Base-by-base conservation (phyloP, 805 yeast genomes). In the Kregervanrija fluxuum region DNA sequence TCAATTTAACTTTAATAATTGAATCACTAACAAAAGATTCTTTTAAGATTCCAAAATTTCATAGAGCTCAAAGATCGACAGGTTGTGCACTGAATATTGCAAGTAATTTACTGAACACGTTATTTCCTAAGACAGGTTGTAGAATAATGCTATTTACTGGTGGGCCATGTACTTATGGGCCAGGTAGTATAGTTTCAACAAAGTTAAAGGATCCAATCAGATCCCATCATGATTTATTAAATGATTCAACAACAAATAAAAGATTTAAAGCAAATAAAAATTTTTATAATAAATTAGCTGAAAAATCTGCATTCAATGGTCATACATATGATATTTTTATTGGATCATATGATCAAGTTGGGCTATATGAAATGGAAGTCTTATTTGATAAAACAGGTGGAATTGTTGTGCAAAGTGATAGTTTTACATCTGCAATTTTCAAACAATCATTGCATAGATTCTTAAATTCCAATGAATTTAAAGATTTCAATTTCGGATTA, bases 321-420 rank as follows among this genome's bases (percentile, higher is more conserved):
- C 73, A 77, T 43, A 66, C 79, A 5, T 66, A 80, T 38, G 76
- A 79, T 53, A 58, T 80, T 15, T 79, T 80, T 50, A 72, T 79
- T 46, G 87, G 87, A 12, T 71, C 82, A 11, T 80, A 80, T 57
- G 87, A 81, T 59, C 88, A 81, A 59, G 71, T 79, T 37, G 88
- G 88, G 0, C 64, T 81, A 31, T 74, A 65, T 49, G 88, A 81
- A 57, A 82, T 81, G 87, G 80, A 77, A 47, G 66, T 71, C 12
- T 60, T 80, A 10, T 66, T 77, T 41, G 69, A 71, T 53, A 68
- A 68, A 46, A 79, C 85, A 10, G 87, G 87, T 28, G 88, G 88
- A 41, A 65, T 67, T 3, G 70, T 79, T 22, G 77, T 81, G 3
- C 71, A 80, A 66, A 69, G 81, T 45, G 88, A 81, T 62, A 75